A percentile compares a stretch with the other conserved stretches of the same genome.
Evolutionary conservation across 768 basidiomycete species (phyloP).

Genomic region (Pleurotus eryngii): DNA sequence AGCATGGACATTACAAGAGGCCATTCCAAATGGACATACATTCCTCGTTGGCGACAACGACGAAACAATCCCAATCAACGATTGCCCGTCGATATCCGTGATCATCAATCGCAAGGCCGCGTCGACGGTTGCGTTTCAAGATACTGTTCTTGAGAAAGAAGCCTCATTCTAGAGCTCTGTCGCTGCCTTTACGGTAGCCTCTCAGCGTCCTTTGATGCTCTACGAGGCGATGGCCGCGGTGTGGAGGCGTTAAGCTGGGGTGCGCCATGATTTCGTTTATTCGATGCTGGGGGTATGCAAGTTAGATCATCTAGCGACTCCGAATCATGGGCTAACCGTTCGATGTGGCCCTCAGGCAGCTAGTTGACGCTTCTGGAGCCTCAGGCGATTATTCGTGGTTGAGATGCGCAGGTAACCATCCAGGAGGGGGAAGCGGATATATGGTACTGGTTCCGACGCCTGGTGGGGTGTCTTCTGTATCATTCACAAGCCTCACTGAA

Average conservation of each 20-base stretch:
- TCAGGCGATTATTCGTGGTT: neutral
- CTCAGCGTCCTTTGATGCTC: neutral
- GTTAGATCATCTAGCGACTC: neutral
- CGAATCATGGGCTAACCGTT: neutral
- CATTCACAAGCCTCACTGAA: neutral
- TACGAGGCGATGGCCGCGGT: neutral
- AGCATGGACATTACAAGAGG: neutral
- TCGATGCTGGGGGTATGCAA: neutral
- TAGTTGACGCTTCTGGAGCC: neutral
- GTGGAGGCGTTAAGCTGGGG: neutral
- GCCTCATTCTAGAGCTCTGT: neutral
- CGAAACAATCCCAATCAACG: neutral
- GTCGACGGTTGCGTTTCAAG: neutral
- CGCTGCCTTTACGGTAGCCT: neutral
- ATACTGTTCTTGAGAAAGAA: neutral
- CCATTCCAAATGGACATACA: neutral
- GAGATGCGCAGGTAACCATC: neutral
- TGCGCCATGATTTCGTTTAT: neutral
- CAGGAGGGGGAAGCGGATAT: neutral
- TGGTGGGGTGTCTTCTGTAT: neutral
- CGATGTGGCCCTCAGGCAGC: neutral
- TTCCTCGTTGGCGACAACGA: neutral
- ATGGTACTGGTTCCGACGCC: neutral
- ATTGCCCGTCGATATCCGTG: neutral
- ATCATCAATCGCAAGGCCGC: neutral